Evolutionary conservation across 176 grass and related monocot genomes (phyloP).

Genomic region (Oryza longistaminata): DNA sequence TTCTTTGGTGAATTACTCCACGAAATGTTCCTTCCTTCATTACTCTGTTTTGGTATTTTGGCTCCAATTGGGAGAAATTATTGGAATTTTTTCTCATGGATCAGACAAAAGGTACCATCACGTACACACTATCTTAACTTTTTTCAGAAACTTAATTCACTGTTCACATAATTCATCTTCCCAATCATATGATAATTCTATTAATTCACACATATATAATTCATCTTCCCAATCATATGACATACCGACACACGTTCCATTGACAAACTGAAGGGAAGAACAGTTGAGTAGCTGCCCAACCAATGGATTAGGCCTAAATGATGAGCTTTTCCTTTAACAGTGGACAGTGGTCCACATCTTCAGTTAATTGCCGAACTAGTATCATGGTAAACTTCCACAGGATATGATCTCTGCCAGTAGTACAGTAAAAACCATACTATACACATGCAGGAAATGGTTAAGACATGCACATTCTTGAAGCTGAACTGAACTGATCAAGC

Average conservation of each 20-base stretch:
- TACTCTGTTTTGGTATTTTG: conserved; percentile 10
- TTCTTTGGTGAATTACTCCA: conserved; percentile 1
- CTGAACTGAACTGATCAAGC: background rate
- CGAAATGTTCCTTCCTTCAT: conserved; percentile 17
- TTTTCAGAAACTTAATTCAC: background rate
- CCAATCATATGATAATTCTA: too few species aligned
- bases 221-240: background rate
- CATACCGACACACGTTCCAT: conserved; percentile 13
- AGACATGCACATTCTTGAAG: conserved; percentile 1
- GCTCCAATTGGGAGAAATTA: background rate
- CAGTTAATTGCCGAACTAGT: background rate
- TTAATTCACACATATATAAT: background rate
- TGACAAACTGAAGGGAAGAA: conserved; percentile 1
- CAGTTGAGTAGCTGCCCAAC: background rate
- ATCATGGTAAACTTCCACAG: background rate
- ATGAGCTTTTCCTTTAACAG: background rate
- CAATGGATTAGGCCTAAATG: background rate
- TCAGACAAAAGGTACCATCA: background rate
- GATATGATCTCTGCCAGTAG: background rate
- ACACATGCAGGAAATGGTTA: background rate
- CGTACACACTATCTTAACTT: background rate
- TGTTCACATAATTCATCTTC: background rate
- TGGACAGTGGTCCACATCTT: background rate
- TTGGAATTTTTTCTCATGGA: background rate
- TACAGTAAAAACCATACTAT: background rate